Evolutionary conservation across 805 yeast species (phyloP), one percentile per base, ranked within the genome.

Genomic region (Candida sithepensis): DNA sequence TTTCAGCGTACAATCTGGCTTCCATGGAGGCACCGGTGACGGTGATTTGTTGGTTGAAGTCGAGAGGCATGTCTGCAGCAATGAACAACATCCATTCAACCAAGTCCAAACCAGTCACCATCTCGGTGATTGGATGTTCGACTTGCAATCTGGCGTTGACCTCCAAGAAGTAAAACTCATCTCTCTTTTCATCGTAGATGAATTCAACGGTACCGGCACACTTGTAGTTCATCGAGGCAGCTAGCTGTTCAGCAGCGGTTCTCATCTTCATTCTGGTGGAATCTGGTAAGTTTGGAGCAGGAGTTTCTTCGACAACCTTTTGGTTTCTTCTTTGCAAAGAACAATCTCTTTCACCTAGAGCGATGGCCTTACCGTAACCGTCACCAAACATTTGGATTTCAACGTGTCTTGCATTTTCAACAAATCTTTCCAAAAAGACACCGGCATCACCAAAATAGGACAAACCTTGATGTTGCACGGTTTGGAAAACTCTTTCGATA

Each of bases 121-220:
- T 75, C 70, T 92, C 99, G 24, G 99, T 92, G 59, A 94, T 85
- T 37, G 98, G 98, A 67, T 92, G 99, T 72, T 92, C 99, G 42
- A 92, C 99, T 69, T 92, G 99, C 58, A 92, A 78, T 64, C 99
- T 83, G 12, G 99, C 96, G 65, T 92, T 92, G 55, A 92, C 98
- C 67, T 92, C 99, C 61, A 92, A 74, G 71, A 92, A 92, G 73
- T 92, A 92, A 66, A 92, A 94, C 64, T 85, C 94, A 64, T 91
- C 92, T 57, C 96, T 74, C 46, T 68, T 75, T 60, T 85, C 85
- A 64, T 94, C 98, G 63, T 88, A 92, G 59, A 92, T 91, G 65
- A 84, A 92, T 70, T 92, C 99, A 58, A 94, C 96, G 6, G 99
- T 92, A 67, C 98, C 99, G 37, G 98, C 99, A 70, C 96, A 83